Evolutionary conservation across 805 yeast genomes (phyloP).

Genomic region (Zygotorulaspora sp.): DNA sequence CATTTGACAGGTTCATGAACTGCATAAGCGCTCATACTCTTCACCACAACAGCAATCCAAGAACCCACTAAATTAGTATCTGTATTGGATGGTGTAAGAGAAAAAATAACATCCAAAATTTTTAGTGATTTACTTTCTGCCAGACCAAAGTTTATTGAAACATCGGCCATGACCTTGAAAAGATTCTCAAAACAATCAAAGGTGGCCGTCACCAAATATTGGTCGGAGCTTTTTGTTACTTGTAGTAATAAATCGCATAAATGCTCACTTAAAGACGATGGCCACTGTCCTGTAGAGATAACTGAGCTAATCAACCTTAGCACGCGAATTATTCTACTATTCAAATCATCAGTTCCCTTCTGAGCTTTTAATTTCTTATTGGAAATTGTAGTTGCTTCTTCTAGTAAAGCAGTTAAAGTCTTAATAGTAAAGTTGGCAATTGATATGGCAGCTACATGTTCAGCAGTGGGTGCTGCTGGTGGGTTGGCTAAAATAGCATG

Average conservation of each 20-base stretch:
- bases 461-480: constrained; percentile 72
- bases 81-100: constrained; percentile 72
- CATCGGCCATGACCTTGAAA: constrained; percentile 25
- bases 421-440: constrained; percentile 67
- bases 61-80: constrained; percentile 87
- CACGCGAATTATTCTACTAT: constrained; percentile 62
- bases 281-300: constrained; percentile 79
- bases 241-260: constrained; percentile 74
- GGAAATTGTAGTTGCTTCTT: constrained; percentile 35
- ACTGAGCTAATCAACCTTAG: constrained; percentile 72
- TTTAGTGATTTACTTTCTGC: constrained; percentile 60
- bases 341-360: constrained; percentile 45
- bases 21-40: constrained; percentile 59
- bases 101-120: constrained; percentile 67
- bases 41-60: constrained; percentile 93
- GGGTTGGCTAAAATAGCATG: constrained; percentile 53
- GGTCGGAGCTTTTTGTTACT: constrained; percentile 78
- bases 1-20: constrained; percentile 49
- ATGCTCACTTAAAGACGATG: constrained; percentile 58
- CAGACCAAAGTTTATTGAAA: constrained; percentile 46
- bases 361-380: constrained; percentile 33
- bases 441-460: constrained; percentile 69
- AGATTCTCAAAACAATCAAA: constrained; percentile 60
- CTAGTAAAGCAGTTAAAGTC: constrained; percentile 45
- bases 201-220: constrained; percentile 74